These are phyloP conservation scores for Nematocida minor DNA, from an alignment of 371 early-diverging fungal genomes.

Conservation along the genomic window DNA sequence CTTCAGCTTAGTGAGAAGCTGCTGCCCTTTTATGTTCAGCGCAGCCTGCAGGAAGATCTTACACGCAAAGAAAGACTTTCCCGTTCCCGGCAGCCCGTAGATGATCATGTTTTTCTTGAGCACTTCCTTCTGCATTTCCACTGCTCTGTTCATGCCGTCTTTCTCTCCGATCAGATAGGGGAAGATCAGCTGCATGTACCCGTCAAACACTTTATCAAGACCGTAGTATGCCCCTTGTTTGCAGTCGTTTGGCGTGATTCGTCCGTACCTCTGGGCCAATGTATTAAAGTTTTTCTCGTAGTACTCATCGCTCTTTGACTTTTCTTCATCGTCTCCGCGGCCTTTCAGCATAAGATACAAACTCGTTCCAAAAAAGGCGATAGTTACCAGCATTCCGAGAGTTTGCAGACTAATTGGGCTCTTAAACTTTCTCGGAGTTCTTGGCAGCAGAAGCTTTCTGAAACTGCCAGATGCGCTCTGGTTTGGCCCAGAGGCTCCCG, in stretches of 20 bases:
- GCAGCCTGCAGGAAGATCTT: constrained; percentile 45
- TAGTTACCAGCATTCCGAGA: neutral
- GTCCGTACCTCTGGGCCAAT: neutral
- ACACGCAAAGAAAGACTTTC: constrained; percentile 59
- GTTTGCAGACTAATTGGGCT: neutral
- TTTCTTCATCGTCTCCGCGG: neutral
- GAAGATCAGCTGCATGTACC: constrained; percentile 2
- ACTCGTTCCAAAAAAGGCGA: neutral
- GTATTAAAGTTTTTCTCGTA: neutral
- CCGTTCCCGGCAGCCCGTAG: constrained; percentile 61
- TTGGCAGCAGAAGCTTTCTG: too few relatives aligned
- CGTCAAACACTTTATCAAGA: constrained; percentile 21
- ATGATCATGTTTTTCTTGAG: constrained; percentile 52
- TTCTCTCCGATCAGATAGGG: constrained; percentile 1
- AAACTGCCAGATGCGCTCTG: too few relatives aligned
- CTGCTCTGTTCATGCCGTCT: neutral
- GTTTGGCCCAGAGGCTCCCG: too few relatives aligned
- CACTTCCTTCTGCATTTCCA: neutral
- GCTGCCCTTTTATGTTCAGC: constrained; percentile 38
- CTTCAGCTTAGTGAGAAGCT: constrained; percentile 3
- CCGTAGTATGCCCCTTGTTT: constrained; percentile 9
- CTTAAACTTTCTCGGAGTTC: too few relatives aligned
- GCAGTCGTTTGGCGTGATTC: constrained; percentile 23
- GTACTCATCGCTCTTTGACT: neutral
- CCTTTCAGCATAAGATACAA: neutral